Evolutionary conservation across 2,329 filamentous ascomycete species (phyloP), one percentile per base, ranked within the genome.

Genomic region (Ilyonectria sp.): DNA sequence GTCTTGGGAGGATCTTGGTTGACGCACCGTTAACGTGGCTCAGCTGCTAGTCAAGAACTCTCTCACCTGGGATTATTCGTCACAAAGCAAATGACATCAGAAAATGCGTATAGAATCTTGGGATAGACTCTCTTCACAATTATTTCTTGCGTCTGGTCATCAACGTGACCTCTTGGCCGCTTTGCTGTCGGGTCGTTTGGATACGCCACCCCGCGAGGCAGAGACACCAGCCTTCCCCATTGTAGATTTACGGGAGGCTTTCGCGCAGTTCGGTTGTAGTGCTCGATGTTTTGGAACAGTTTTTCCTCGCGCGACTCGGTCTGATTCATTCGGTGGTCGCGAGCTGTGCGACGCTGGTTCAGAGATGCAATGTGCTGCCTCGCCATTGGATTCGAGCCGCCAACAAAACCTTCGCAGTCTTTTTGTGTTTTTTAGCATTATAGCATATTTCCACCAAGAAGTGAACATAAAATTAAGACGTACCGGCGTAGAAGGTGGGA

Each of bases 321-420:
- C 6, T 43, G 40, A 43, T 43, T 43, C 40, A n/a, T 43, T 8
- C 40, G 40, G 40, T 43, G 40, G 5, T 43, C 40, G 5, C 40
- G 40, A 43, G 40, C 15, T 2, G 40, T 43, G 6, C 40, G 40
- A 43, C 17, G 40, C 17, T 43, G 40, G 15, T n/a, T 43, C 15
- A 43, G n/a, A n/a, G 40, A 43, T n/a, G 40, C 40, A 8, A 43
- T 43, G 6, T 43, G 40, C 17, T n/a, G 17, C 40, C 40, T 43
- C 1, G 40, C 40, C 7, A 43, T 43, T 9, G 66, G 56, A 8
- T 26, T 31, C 0, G 61, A 57, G 8, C 57, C 56, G 26, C 69
- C 69, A 2, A 55, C 57, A 26, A 71, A 64, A 0, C 69, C 69
- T 19, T 71, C 69, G 1, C 53, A 69, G 23, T 71, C 67, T 70